These are phyloP conservation scores for Myriosclerotinia scirpicola DNA, from an alignment of 2,329 filamentous ascomycete genomes.

Conservation along the genomic window DNA sequence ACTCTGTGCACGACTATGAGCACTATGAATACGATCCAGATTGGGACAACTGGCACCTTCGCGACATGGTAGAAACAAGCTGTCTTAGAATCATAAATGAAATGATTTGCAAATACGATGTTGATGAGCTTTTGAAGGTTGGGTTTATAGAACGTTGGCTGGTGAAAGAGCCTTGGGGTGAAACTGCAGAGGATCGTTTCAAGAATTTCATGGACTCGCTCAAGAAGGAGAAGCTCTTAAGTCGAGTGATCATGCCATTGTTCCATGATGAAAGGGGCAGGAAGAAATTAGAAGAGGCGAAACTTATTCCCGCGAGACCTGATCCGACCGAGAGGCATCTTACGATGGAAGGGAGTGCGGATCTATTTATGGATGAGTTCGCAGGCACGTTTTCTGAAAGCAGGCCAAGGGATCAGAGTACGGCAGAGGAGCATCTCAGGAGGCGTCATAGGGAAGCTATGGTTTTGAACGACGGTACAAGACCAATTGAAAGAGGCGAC, in stretches of 20 bases:
- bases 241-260: constrained; percentile 49
- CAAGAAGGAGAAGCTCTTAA: constrained; percentile 37
- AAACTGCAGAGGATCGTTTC: constrained; percentile 52
- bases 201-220: constrained; percentile 49
- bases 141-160: constrained; percentile 73
- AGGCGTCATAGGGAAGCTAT: constrained; percentile 82
- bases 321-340: constrained; percentile 35
- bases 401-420: constrained; percentile 53
- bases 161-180: constrained; percentile 69
- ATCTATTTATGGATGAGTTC: constrained; percentile 46
- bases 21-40: constrained; percentile 55
- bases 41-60: constrained; percentile 63
- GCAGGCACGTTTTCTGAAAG: constrained; percentile 37
- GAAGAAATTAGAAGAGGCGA: constrained; percentile 35
- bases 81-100: constrained; percentile 52
- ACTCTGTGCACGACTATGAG: constrained; percentile 52
- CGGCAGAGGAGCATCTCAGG: constrained; percentile 69
- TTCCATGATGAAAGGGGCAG: constrained; percentile 35
- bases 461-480: constrained; percentile 83
- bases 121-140: constrained; percentile 58
- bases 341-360: constrained; percentile 51
- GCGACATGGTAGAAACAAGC: constrained; percentile 61
- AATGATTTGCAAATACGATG: constrained; percentile 56
- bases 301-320: constrained; percentile 32
- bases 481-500: constrained; percentile 70